Conservation (phyloP, 2,329 filamentous ascomycete species). For the Bipolaris oryzae region DNA sequence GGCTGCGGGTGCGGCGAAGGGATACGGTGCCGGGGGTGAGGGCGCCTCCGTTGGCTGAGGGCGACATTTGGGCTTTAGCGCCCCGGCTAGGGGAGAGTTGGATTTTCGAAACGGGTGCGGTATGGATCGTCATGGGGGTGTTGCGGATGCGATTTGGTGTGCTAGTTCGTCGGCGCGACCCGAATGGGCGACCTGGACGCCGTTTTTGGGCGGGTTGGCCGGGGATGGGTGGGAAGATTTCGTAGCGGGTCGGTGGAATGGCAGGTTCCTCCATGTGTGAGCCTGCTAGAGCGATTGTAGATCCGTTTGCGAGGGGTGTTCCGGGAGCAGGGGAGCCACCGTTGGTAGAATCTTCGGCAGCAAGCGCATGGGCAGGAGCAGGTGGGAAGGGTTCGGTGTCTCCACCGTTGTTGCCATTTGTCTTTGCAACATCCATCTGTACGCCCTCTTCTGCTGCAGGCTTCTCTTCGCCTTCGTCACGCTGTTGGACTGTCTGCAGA, state of each 20-base stretch:
- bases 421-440: conserved; percentile 43
- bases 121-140: conserved; percentile 35
- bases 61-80: conserved; percentile 35
- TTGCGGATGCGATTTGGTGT: conserved; percentile 42
- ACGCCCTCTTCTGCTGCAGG: conserved; percentile 53
- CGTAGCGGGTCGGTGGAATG: conserved; percentile 74
- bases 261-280: conserved; percentile 45
- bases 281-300: conserved; percentile 35
- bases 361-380: conserved; percentile 31
- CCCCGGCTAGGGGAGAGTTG: conserved; percentile 39
- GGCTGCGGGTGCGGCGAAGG: conserved; percentile 51
- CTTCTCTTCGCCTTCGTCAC: conserved; percentile 70
- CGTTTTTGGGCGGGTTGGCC: conserved; percentile 50
- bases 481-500: conserved; percentile 83
- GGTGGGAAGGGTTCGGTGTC: conserved; percentile 26
- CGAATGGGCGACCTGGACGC: conserved; percentile 47
- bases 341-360: conserved; percentile 37
- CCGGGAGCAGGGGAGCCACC: conserved; percentile 39
- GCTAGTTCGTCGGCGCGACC: conserved; percentile 44
- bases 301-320: conserved; percentile 43
- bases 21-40: conserved; percentile 39
- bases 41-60: conserved; percentile 31
- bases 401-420: conserved; percentile 29
- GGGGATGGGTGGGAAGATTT: conserved; percentile 75
- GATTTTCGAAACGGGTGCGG: conserved; percentile 40